phyloP scores from a whole-genome alignment of 2,329 filamentous ascomycete species.

The Furcasterigmium sp. region DNA sequence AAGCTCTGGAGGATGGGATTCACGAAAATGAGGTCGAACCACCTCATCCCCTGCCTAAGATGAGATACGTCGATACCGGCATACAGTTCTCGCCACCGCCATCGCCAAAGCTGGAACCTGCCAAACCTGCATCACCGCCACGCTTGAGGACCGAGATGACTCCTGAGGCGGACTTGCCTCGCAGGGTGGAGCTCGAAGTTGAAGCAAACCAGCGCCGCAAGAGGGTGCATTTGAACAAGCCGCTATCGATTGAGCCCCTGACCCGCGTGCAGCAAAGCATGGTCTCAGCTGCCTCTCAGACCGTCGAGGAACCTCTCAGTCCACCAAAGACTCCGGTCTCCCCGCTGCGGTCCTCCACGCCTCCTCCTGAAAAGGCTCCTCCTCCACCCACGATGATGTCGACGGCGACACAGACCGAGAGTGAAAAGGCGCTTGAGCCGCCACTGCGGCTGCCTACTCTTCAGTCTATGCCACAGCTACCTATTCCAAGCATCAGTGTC shows the following conservation, averaged over 20 bases:
- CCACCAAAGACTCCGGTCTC: slow-evolving; percentile 61
- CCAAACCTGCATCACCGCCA: slow-evolving; percentile 37
- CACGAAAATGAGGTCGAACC: slow-evolving; percentile 37
- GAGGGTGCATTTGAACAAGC: slow-evolving; percentile 52
- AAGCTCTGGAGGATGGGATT: slow-evolving; percentile 47
- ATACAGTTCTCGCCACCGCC: slow-evolving; percentile 80
- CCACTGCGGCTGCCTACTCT: slow-evolving; percentile 15
- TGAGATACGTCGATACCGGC: slow-evolving; percentile 67
- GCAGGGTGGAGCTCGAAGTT: slow-evolving; percentile 50
- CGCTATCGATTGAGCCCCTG: slow-evolving; percentile 40
- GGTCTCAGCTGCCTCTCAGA: slow-evolving; percentile 63
- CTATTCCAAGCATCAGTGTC: slow-evolving; percentile 83
- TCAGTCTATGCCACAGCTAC: slow-evolving; percentile 34
- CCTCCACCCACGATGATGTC: slow-evolving; percentile 38
- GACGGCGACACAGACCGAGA: slow-evolving; percentile 58
- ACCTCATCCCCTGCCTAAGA: slow-evolving; percentile 22
- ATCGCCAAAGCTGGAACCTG: slow-evolving; percentile 53
- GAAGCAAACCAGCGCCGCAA: slow-evolving; percentile 72
- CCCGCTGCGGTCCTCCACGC: slow-evolving; percentile 33
- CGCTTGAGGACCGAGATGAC: slow-evolving; percentile 25
- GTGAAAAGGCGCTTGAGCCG: slow-evolving; percentile 14
- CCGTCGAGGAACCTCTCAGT: slow-evolving; percentile 55
- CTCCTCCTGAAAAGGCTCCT: slow-evolving; percentile 29
- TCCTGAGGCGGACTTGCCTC: slow-evolving; percentile 36
- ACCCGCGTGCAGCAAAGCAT: slow-evolving; percentile 38